Percentiles rank a stretch among this genome's conserved stretches.
These are phyloP conservation scores for Ganoderma sinense DNA, from an alignment of 1,284 basidiomycete genomes.

Conservation along the genomic window DNA sequence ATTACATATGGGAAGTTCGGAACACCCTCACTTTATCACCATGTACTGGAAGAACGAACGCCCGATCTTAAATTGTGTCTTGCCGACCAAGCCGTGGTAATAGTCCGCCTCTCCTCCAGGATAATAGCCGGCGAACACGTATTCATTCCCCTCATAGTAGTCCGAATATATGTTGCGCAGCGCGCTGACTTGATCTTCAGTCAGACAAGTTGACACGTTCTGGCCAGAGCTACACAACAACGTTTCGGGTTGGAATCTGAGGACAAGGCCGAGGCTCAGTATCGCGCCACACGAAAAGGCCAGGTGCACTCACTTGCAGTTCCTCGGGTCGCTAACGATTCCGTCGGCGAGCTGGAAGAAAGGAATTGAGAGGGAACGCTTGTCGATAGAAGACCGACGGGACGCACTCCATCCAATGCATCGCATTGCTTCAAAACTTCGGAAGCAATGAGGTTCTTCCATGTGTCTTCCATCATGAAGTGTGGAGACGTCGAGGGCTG, in stretches of 20 bases:
- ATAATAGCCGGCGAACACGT: constrained; percentile 33
- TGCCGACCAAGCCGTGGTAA: constrained; percentile 36
- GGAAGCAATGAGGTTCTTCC: constrained; percentile 34
- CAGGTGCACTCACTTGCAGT: constrained; percentile 33
- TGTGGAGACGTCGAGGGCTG: constrained; percentile 30
- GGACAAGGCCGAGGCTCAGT: background rate
- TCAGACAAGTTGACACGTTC: constrained; percentile 41
- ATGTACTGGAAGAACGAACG: constrained; percentile 31
- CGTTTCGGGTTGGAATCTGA: constrained; percentile 39
- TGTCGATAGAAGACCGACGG: background rate
- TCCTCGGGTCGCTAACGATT: constrained; percentile 43
- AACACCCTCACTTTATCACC: constrained; percentile 29
- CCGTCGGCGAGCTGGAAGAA: constrained; percentile 37
- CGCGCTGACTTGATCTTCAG: constrained; percentile 41
- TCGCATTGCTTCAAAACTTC: constrained; percentile 43
- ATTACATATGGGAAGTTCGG: background rate
- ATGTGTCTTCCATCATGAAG: constrained; percentile 34
- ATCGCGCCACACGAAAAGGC: background rate
- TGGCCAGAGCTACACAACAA: constrained; percentile 38
- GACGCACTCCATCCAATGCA: constrained; percentile 39
- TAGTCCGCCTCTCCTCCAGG: constrained; percentile 42
- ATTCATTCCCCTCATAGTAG: constrained; percentile 39
- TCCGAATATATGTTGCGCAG: constrained; percentile 42
- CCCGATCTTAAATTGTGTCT: constrained; percentile 27
- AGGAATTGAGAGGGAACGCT: background rate